Conservation (phyloP, 1,139 yeast species). For the Yamadazyma friedrichii region DNA sequence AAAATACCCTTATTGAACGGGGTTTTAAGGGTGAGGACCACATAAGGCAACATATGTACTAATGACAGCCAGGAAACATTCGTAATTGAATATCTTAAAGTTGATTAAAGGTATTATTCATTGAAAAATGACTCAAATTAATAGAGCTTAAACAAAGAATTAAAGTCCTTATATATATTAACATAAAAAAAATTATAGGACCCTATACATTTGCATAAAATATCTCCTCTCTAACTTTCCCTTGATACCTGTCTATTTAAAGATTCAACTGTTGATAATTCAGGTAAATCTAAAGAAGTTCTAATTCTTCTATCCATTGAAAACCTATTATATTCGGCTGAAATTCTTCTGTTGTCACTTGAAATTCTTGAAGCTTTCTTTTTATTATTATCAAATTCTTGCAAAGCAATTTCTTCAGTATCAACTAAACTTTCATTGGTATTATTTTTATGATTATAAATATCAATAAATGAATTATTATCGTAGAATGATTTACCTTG, state of each 20-base stretch:
- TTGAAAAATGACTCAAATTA: too few relatives aligned
- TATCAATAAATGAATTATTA: constrained; percentile 30
- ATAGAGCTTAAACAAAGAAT: too few relatives aligned
- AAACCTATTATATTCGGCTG: constrained; percentile 9
- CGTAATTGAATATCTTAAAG: too few relatives aligned
- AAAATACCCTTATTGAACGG: too few relatives aligned
- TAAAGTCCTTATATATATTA: too few relatives aligned
- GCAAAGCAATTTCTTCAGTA: constrained; percentile 54
- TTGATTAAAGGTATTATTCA: too few relatives aligned
- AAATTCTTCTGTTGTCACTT: constrained; percentile 21
- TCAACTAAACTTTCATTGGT: constrained; percentile 21
- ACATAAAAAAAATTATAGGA: too few relatives aligned
- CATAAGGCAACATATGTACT: too few relatives aligned
- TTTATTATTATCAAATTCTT: constrained; percentile 35
- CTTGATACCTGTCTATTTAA: constrained; percentile 6
- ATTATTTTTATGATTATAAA: constrained; percentile 21
- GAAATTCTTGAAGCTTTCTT: constrained; percentile 25
- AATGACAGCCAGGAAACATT: too few relatives aligned
- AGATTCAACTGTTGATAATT: constrained; percentile 13
- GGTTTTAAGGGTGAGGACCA: too few relatives aligned
- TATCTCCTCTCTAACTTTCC: constrained; percentile 1
- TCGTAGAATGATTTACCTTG: constrained; percentile 27
- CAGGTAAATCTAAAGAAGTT: constrained; percentile 17
- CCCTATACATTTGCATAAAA: too few relatives aligned
- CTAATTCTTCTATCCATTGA: constrained; percentile 10